phyloP scores from a whole-genome alignment of 2,329 filamentous ascomycete species.

The Colletotrichum caudatum region DNA sequence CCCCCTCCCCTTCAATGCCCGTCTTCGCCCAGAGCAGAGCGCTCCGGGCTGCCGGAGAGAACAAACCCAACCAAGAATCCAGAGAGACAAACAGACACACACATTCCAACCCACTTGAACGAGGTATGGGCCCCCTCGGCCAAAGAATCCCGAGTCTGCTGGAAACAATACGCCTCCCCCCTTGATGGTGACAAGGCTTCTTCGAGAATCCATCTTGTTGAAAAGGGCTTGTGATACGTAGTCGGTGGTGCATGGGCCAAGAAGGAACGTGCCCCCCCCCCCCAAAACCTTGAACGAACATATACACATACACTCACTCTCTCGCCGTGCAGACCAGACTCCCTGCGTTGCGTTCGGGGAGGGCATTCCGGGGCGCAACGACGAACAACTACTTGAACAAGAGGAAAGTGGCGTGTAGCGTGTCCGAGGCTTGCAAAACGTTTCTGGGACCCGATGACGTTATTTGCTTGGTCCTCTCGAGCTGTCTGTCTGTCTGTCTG shows the following conservation, averaged over 20 bases:
- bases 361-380: background rate
- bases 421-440: background rate
- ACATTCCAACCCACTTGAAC: too few species aligned
- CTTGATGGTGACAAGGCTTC: background rate
- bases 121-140: background rate
- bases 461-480: too few species aligned
- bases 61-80: background rate
- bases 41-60: background rate
- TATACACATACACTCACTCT: background rate
- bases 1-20: conserved; percentile 10
- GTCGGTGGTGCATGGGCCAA: conserved; percentile 2
- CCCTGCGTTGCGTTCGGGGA: background rate
- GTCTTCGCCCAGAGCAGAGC: conserved; percentile 15
- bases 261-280: background rate
- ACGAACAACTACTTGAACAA: background rate
- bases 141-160: conserved; percentile 1
- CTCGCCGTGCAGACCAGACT: background rate
- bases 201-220: background rate
- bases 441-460: conserved; percentile 15
- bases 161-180: background rate
- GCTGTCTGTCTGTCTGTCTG: too few species aligned
- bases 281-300: background rate
- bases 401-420: background rate
- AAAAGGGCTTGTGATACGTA: background rate
- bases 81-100: too few species aligned